phyloP scores from a whole-genome alignment of 2,329 filamentous ascomycete genomes.

The Colletotrichum musicola region DNA sequence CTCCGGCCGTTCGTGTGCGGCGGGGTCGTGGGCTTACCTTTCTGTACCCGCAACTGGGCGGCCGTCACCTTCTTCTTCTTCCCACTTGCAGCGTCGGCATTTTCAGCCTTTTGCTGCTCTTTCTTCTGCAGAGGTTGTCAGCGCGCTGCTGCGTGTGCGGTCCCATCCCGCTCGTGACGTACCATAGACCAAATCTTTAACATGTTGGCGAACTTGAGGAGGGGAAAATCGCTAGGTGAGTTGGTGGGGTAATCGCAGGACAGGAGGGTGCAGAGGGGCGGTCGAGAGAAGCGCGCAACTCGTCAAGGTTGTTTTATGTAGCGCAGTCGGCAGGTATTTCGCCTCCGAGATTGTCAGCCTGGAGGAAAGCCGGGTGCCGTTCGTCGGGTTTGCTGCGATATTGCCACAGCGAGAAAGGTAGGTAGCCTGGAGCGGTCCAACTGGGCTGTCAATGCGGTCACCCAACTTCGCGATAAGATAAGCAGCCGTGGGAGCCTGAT shows the following conservation, averaged over 20 bases:
- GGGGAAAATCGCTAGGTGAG: slow-evolving; percentile 20
- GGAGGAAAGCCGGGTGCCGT: neutral
- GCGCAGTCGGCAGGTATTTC: no score
- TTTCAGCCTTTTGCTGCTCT: slow-evolving; percentile 94
- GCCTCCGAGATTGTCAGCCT: neutral
- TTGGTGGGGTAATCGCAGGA: slow-evolving; percentile 23
- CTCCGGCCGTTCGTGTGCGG: no score
- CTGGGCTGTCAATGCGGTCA: slow-evolving; percentile 40
- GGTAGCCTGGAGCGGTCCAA: slow-evolving; percentile 23
- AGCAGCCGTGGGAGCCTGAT: neutral
- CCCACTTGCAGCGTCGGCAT: slow-evolving; percentile 78
- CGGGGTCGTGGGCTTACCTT: slow-evolving; percentile 70
- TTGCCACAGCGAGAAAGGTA: slow-evolving; percentile 35
- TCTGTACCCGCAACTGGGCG: slow-evolving; percentile 94
- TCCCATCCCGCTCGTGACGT: slow-evolving; percentile 46
- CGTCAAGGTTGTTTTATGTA: neutral
- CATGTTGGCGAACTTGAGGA: slow-evolving; percentile 71
- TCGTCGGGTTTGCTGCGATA: slow-evolving; percentile 18
- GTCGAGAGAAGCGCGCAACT: neutral
- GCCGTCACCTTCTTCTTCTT: slow-evolving; percentile 99
- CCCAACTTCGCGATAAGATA: slow-evolving; percentile 38
- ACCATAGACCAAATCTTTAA: slow-evolving; percentile 99
- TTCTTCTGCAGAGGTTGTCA: slow-evolving; percentile 76
- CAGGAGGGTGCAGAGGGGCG: neutral
- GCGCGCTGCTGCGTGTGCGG: neutral